Evolutionary conservation across 2,329 filamentous ascomycete species (phyloP).

Genomic region (Colletotrichum incanum): DNA sequence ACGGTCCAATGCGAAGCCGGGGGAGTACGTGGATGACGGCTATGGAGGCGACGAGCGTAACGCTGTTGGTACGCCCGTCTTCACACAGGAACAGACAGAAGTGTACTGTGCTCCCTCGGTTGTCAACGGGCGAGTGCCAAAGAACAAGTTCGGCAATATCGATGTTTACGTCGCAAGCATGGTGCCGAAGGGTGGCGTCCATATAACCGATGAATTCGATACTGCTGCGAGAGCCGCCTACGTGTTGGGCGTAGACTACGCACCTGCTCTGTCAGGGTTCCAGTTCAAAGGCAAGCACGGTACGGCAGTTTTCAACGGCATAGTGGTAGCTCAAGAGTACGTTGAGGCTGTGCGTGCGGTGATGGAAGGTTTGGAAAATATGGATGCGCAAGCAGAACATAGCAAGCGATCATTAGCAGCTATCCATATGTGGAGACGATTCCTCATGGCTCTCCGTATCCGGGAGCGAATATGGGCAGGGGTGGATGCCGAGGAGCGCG

Average conservation of each 20-base stretch:
- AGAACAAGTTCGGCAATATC: slow-evolving; percentile 94
- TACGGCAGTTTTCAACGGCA: slow-evolving; percentile 85
- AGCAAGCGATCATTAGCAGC: slow-evolving; percentile 82
- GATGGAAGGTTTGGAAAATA: slow-evolving; percentile 77
- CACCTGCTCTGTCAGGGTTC: slow-evolving; percentile 92
- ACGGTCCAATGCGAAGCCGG: slow-evolving; percentile 53
- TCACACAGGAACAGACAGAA: slow-evolving; percentile 76
- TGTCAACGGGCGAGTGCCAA: slow-evolving; percentile 82
- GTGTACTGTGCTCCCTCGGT: slow-evolving; percentile 84
- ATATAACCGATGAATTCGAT: slow-evolving; percentile 69
- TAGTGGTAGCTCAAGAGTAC: slow-evolving; percentile 81
- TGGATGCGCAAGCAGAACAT: slow-evolving; percentile 75
- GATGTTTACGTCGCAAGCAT: slow-evolving; percentile 94
- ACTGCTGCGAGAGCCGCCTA: slow-evolving; percentile 80
- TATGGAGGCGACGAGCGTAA: slow-evolving; percentile 62
- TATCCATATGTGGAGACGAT: slow-evolving; percentile 76
- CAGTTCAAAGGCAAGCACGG: slow-evolving; percentile 88
- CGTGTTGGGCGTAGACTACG: slow-evolving; percentile 85
- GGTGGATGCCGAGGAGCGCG: slow-evolving; percentile 64
- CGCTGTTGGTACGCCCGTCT: slow-evolving; percentile 70
- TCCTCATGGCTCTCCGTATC: slow-evolving; percentile 84
- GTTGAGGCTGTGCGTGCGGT: slow-evolving; percentile 80
- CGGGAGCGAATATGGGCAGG: slow-evolving; percentile 79
- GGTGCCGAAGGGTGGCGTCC: slow-evolving; percentile 86
- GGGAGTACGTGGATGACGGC: slow-evolving; percentile 54